phyloP scores from a whole-genome alignment of 805 yeast genomes.

The Sugiyamaella americana region DNA sequence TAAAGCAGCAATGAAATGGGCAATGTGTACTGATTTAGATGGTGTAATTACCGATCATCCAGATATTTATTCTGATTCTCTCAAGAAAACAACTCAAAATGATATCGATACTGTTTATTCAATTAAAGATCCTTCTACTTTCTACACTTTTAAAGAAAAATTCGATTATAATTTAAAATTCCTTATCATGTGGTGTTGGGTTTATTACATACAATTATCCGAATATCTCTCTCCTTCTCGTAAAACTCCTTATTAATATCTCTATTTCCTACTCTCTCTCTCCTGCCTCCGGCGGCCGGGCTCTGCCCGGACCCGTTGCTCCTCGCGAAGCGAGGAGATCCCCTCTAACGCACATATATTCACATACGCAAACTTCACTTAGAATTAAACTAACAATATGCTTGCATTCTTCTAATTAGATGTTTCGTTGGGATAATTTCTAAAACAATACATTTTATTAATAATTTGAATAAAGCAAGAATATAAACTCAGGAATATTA shows the following conservation, averaged over 20 bases:
- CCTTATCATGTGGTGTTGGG: slow-evolving; percentile 1
- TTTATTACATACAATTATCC: neutral
- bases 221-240: neutral
- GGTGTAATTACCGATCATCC: slow-evolving; percentile 40
- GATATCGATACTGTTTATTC: slow-evolving; percentile 16
- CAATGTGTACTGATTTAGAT: slow-evolving; percentile 32
- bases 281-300: too few relatives aligned
- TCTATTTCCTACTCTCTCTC: too few relatives aligned
- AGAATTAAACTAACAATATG: too few relatives aligned
- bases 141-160: slow-evolving; percentile 9
- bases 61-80: slow-evolving; percentile 11
- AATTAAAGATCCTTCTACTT: slow-evolving; percentile 6
- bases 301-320: too few relatives aligned
- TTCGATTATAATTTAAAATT: slow-evolving; percentile 1
- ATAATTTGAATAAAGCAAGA: too few relatives aligned
- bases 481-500: too few relatives aligned
- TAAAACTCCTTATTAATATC: neutral
- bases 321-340: too few relatives aligned
- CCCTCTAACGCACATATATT: too few relatives aligned
- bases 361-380: too few relatives aligned
- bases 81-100: slow-evolving; percentile 8
- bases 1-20: slow-evolving; percentile 34
- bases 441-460: too few relatives aligned
- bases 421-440: too few relatives aligned
- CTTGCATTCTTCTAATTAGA: too few relatives aligned